Evolutionary conservation across 2,329 filamentous ascomycete genomes (phyloP), one percentile per base, ranked within the genome.

Genomic region (Emmonsiellopsis sp.): DNA sequence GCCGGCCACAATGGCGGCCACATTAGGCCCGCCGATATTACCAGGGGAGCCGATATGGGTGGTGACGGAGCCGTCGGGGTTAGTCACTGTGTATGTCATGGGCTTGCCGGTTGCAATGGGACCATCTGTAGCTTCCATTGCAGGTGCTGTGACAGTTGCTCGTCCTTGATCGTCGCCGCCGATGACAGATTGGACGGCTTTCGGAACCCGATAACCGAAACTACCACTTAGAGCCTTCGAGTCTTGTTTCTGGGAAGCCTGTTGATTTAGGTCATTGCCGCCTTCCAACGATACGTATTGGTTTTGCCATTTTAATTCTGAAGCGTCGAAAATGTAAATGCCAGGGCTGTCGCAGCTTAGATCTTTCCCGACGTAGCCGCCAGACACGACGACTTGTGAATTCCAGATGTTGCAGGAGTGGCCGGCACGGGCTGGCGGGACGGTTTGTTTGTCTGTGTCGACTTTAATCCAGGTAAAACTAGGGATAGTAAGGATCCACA

Each of bases 381-480:
- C 88, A 11, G 92, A 74, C 6, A 85, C 77, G 57, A 93, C 75
- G 83, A 94, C 90, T 67, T 92, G 88, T 54, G 85, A 83, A 13
- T 89, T 85, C 70, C 88, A 92, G 61, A 81, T 80, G 60, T 90
- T 81, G 68, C 88, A 93, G 39, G 83, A 82, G 65, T 92, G 87
- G 0, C 87, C 87, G 1, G 83, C 81, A 52, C 88, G 80, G 2
- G 75, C 85, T 6, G 78, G 69, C 68, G 86, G 65, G 5, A 73
- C 51, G 51, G 61, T 57, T 64, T 80, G 65, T 1, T 70, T 68
- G 4, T 68, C 65, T 48, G 74, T 74, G 56, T 85, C 74, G 27
- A 86, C 83, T 62, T 82, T 72, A 51, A 85, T 85, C 88, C 88
- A 93, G 4, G 81, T 87, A 65, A 94, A 94, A 0, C 84, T 85